These are phyloP conservation scores for Marsdenia floribunda DNA, from an alignment of 257 asterid genomes.

Conservation along the genomic window DNA sequence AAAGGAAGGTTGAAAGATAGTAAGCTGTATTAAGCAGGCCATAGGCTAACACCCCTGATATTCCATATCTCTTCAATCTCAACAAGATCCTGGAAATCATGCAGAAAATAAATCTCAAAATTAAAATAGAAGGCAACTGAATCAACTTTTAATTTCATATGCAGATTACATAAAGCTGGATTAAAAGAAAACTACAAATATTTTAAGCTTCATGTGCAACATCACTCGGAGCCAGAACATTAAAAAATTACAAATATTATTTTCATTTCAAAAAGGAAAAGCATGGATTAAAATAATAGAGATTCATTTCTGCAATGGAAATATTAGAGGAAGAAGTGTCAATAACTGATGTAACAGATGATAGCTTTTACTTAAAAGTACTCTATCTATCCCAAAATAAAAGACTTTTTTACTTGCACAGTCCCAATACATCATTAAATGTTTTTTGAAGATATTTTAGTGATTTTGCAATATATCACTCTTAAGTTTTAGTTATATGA, in stretches of 20 bases:
- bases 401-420: too few relatives aligned
- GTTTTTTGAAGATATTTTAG: too few relatives aligned
- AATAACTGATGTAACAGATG: background rate
- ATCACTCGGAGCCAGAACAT: conserved; percentile 4
- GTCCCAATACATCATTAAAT: too few relatives aligned
- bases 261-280: background rate
- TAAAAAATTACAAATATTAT: conserved; percentile 1
- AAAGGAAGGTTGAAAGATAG: conserved; percentile 76
- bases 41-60: conserved; percentile 77
- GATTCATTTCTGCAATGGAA: background rate
- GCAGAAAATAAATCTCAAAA: conserved; percentile 20
- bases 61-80: conserved; percentile 74
- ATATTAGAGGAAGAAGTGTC: background rate
- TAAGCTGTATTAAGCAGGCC: conserved; percentile 86
- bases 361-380: background rate
- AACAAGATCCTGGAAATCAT: conserved; percentile 27
- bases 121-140: background rate
- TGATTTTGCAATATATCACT: too few relatives aligned
- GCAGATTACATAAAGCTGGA: background rate
- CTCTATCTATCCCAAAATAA: background rate
- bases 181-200: background rate
- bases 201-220: background rate
- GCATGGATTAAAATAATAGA: background rate
- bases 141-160: background rate
- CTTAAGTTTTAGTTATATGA: too few relatives aligned